Evolutionary conservation across 2,329 filamentous ascomycete genomes (phyloP), one percentile per base, ranked within the genome.

Genomic region (Botrytis elliptica): DNA sequence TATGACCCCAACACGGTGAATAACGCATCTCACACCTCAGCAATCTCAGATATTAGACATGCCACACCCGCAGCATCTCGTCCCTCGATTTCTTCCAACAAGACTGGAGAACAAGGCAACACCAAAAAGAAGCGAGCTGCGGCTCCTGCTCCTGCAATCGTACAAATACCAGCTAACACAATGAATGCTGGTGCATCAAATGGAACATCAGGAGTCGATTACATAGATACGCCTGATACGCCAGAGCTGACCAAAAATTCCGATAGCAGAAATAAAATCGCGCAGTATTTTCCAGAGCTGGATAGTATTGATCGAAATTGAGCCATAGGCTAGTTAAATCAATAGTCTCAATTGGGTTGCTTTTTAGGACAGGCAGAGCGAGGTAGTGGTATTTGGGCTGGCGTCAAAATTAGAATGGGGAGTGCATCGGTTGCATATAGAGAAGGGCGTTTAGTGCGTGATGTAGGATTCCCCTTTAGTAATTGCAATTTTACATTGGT

Each of bases 201-300:
- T 73, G 42, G n/a, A 29, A n/a, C 6, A 2, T 25, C 38, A 59
- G 66, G 66, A 20, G 22, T 55, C 3, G 57, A 73, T 63, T 71
- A 55, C 6, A 64, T 71, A 25, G 67, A 64, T 33, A 57, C 14
- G 70, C 60, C 52, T 42, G 71, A 75, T 20, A 60, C 73, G 71
- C 78, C 78, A 4, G 75, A 77, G 74, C 76, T 76, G 8, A 68
- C 67, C n/a, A 80, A 78, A 46, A 79, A 29, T 42, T 62, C 12
- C 3, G 71, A 73, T 7, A 60, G 38, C 10, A 73, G 71, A 49
- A 73, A 73, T 44, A 73, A 73, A 40, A 18, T 80, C 33, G 75
- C 76, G 25, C 78, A 80, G 70, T 80, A 79, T 65, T 80, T 80
- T 49, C 79, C 79, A 7, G 79, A 80, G 66, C 55, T 80, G 46